Conservation (phyloP, 2,329 filamentous ascomycete genomes). For the Exophiala viscosa region DNA sequence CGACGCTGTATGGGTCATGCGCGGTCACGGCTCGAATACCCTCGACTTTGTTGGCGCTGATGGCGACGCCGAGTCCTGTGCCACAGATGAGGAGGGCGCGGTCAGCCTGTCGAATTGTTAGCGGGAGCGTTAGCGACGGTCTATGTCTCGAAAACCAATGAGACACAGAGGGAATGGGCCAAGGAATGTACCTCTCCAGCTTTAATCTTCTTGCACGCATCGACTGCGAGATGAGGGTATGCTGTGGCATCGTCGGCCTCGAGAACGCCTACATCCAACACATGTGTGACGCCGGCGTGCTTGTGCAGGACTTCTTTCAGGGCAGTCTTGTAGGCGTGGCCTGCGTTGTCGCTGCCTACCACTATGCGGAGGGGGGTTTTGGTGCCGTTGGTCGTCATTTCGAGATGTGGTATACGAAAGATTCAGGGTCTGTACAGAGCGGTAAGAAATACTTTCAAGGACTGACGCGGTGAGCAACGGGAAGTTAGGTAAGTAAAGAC, state of each 20-base stretch:
- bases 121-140: neutral
- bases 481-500: no score
- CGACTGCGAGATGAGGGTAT: conserved; percentile 74
- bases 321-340: conserved; percentile 71
- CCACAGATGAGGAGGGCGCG: conserved; percentile 80
- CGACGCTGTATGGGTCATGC: conserved; percentile 80
- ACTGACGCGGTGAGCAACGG: no score
- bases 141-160: no score
- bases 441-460: neutral
- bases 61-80: conserved; percentile 81
- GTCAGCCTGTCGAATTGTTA: conserved; percentile 52
- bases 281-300: conserved; percentile 61
- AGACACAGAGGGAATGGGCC: neutral
- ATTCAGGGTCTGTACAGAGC: neutral
- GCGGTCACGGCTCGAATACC: conserved; percentile 84
- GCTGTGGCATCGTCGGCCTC: conserved; percentile 68
- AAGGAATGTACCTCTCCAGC: conserved; percentile 36
- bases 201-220: conserved; percentile 57
- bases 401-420: neutral
- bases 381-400: conserved; percentile 18
- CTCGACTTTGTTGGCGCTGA: conserved; percentile 82
- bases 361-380: conserved; percentile 53
- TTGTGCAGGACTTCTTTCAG: conserved; percentile 70
- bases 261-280: conserved; percentile 72
- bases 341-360: conserved; percentile 67